Evolutionary conservation across 208 protist genomes (phyloP).

Genomic region (Trichomonas tenax): DNA sequence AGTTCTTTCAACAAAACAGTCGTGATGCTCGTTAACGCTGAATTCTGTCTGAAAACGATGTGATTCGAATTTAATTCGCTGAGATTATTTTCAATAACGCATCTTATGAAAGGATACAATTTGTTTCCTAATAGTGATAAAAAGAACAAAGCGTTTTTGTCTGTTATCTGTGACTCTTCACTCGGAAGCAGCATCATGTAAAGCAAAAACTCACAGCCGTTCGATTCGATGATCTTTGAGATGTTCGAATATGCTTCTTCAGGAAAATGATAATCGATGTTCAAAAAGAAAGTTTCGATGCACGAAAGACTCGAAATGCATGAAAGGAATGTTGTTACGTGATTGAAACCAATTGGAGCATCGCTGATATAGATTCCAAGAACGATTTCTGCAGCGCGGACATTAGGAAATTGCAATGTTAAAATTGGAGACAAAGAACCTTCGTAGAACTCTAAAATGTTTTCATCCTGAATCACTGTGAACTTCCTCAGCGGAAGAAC

Average conservation of each 20-base stretch:
- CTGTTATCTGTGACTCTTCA: neutral
- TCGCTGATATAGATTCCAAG: neutral
- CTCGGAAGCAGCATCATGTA: neutral
- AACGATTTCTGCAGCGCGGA: neutral
- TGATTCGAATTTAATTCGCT: neutral
- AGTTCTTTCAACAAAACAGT: neutral
- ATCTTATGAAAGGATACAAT: neutral
- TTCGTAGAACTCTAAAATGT: neutral
- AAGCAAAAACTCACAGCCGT: neutral
- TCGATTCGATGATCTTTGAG: neutral
- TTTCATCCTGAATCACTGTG: neutral
- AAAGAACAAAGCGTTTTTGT: neutral
- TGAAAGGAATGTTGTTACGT: neutral
- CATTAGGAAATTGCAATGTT: neutral
- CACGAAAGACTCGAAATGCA: neutral
- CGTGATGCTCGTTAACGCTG: neutral
- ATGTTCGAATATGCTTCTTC: neutral
- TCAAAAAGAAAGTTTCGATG: neutral
- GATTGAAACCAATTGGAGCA: neutral
- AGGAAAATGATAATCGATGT: neutral
- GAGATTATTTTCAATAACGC: neutral
- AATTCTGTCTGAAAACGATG: neutral
- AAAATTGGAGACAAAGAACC: neutral
- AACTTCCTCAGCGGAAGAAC: neutral
- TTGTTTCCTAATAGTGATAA: neutral